These are phyloP conservation scores for Neonectria neomacrospora DNA, from an alignment of 2,329 filamentous ascomycete species.

Conservation along the genomic window DNA sequence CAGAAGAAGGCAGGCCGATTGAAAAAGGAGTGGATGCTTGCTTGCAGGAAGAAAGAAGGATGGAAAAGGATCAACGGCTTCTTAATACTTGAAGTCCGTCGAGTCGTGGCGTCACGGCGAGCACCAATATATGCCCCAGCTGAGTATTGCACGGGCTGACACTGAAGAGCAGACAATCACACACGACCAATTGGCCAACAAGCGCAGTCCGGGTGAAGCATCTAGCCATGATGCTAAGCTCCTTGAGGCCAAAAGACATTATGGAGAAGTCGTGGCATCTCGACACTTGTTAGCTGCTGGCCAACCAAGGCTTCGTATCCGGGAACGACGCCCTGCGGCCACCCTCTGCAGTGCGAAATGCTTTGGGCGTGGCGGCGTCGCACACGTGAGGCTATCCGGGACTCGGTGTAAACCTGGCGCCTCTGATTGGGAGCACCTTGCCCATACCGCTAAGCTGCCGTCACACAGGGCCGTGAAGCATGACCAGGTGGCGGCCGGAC, in stretches of 20 bases:
- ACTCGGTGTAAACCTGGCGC: slow-evolving; percentile 6
- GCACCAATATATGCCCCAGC: neutral
- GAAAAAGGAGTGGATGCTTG: neutral
- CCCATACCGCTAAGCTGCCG: slow-evolving; percentile 8
- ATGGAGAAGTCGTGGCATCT: slow-evolving; percentile 8
- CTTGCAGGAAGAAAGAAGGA: neutral
- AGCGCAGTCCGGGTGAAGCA: neutral
- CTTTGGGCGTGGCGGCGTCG: slow-evolving; percentile 18
- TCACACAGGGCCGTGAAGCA: slow-evolving; percentile 8
- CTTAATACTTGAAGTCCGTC: neutral
- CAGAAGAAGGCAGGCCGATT: neutral
- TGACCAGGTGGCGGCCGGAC: slow-evolving; percentile 13
- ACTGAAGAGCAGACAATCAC: slow-evolving; percentile 1
- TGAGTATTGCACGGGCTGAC: neutral
- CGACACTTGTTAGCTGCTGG: neutral
- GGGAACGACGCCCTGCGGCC: neutral
- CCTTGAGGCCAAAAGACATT: neutral
- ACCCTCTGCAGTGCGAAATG: slow-evolving; percentile 9
- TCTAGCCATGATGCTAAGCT: neutral
- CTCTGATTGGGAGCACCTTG: slow-evolving; percentile 18
- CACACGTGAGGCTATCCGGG: slow-evolving; percentile 13
- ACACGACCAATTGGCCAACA: neutral
- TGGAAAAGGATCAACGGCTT: neutral
- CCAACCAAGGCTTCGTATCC: slow-evolving; percentile 13
- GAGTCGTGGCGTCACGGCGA: slow-evolving; percentile 4